A percentile compares a stretch with the other conserved stretches of the same genome.
Conservation (phyloP, 164 flowering plant species). For the Chloranthus sessilifolius region DNA sequence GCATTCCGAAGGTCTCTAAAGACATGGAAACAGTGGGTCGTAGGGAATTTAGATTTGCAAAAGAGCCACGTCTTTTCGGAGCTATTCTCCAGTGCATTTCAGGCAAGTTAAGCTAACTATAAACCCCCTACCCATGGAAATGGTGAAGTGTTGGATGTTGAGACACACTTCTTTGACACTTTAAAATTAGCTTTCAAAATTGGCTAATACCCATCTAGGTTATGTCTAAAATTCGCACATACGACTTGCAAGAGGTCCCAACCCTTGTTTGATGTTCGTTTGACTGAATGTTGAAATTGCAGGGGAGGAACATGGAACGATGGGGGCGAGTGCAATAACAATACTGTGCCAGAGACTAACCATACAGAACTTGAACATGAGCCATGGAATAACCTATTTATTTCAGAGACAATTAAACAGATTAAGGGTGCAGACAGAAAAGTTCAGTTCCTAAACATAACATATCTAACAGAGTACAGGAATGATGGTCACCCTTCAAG, state of each 20-base stretch:
- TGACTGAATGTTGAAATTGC: too few species aligned
- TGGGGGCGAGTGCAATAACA: constrained; percentile 52
- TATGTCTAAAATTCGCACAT: too few species aligned
- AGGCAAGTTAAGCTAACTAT: constrained; percentile 29
- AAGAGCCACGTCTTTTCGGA: constrained; percentile 46
- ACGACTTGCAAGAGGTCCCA: too few species aligned
- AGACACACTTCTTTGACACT: too few species aligned
- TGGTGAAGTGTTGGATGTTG: too few species aligned
- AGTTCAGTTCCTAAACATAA: constrained; percentile 48
- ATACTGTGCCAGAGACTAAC: constrained; percentile 44
- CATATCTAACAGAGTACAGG: constrained; percentile 59
- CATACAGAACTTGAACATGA: constrained; percentile 38
- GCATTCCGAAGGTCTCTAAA: constrained; percentile 33
- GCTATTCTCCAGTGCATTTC: constrained; percentile 65
- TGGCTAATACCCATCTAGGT: too few species aligned
- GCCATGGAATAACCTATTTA: constrained; percentile 33
- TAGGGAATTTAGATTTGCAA: constrained; percentile 24
- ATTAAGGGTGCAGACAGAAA: constrained; percentile 31
- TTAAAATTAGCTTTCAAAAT: too few species aligned
- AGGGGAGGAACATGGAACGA: constrained; percentile 68
- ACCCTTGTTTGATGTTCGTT: too few species aligned
- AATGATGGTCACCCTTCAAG: constrained; percentile 60
- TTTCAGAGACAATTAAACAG: constrained; percentile 33
- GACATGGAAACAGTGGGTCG: constrained; percentile 58
- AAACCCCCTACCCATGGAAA: too few species aligned